Evolutionary conservation across 345 rosid genomes (phyloP), one percentile per base, ranked within the genome.

Genomic region (Boechera stricta): DNA sequence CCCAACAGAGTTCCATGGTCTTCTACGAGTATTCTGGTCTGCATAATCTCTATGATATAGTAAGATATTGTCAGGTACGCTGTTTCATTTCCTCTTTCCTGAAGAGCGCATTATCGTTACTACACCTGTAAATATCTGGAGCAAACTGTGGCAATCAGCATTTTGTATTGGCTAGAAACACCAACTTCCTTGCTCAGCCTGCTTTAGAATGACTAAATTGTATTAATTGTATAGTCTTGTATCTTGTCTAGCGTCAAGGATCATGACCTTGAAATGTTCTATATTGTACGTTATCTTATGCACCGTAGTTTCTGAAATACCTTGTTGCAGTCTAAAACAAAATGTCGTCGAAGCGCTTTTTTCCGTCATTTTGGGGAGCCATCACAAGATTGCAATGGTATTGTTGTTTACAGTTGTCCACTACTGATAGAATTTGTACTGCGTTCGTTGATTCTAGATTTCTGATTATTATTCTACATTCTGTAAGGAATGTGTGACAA

Each of bases 21-120:
- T 94, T 94, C 84, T 88, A 90, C 66, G 98, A 94, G 86, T 87
- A 94, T 67, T 87, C 93, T 75, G 98, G 98, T 67, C 82, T 94
- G 91, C 95, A 86, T 76, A 94, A 89, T 82, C 97, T 92, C 33
- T 94, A 92, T 71, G 91, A 88, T 75, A 92, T 94, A 55, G 98
- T 90, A 21, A 84, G 89, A 59, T 94, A 90, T 79, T 92, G 92
- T 79, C 98, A 88, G 98, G 98, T 94, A 94, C 11, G 28, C 45
- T 26, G 29, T 26, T 67, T 73, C 8, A 33, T 62, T 36, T 53
- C 51, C 7, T 42, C 28, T 54, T 52, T 31, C 62, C 8, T 51
- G 55, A 41, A 58, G 32, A 72, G 11, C 2, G 15, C 28, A 77
- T 64, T 10, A 53, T 15, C 28, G 9, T 21, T 76, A 53, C 33